Base-by-base conservation (phyloP, 768 basidiomycete genomes). In the Mycena chlorophos region DNA sequence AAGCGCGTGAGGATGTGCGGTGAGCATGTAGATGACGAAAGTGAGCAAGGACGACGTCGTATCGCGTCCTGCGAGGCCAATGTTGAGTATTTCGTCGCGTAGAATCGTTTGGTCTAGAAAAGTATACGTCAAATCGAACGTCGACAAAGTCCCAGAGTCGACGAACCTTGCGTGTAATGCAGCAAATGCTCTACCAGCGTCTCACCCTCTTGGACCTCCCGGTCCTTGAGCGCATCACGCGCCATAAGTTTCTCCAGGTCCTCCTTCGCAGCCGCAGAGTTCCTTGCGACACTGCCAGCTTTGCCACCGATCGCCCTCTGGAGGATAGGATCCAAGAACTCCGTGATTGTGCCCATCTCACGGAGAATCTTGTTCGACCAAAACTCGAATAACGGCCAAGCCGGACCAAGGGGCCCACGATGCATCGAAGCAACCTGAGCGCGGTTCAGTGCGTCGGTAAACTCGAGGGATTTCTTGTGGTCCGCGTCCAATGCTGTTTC, bases 371-470 rank as follows among this genome's bases (percentile, higher is more conserved):
- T 71, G 66, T 86, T 80, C 29, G 64, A 60, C 73, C 73, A 78
- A 52, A 86, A 77, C 62, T 88, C 85, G 13, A 6, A 10, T 25
- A 84, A 60, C 8, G 78, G 77, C 82, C 82, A 84, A 1, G 68
- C 56, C 19, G 49, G 57, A 2, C 78, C 78, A 17, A 72, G 66
- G 2, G 73, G 67, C 5, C 66, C 53, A 4, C 86, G 75, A 8
- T 66, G 47, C 1, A 75, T 60, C 5, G 72, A 66, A 2, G 64
- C 43, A 2, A 65, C 49, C 62, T 84, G 82, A 1, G 75, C 80
- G 30, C 71, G 64, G 23, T 69, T 71, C 65, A 86, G 85, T 2
- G 65, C 43, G 29, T 71, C 74, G n/a, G 49, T 78, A 75, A 25
- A 50, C 64, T 39, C 54, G 57, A 46, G 66, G 68, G 5, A 39